Evolutionary conservation across 352 stramenopile genomes (phyloP), one percentile per base, ranked within the genome.

Genomic region (Pythium periplocum): DNA sequence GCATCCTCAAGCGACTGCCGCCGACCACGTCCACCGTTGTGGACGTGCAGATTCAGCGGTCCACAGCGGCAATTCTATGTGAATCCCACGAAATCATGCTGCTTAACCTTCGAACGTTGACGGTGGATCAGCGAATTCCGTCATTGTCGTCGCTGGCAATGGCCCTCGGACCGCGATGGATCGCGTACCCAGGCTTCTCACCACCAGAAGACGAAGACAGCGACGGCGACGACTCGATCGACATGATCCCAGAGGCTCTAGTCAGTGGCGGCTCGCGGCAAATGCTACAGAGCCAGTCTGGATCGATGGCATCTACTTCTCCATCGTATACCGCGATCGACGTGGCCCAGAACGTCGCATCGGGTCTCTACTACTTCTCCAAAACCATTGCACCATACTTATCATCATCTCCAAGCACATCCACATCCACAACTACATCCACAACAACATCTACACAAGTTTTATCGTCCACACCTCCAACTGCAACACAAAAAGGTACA

Each of bases 321-420:
- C 59, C 73, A 8, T 59, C 61, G 10, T 86, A 84, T 59, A 82
- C 75, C 12, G 82, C 78, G 5, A 87, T 92, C 34, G 80, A 93
- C 53, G 80, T 93, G 5, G 86, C 86, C 4, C 85, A 96, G 67
- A 91, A 91, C 52, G 76, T 96, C n/a, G 86, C 86, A 1, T 93
- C 82, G 0, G 82, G 83, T 2, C 61, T 96, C 12, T 96, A 94
- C 64, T 94, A 86, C 46, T 59, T 94, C 10, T 88, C 79, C 17
- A 78, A 93, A 11, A 87, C 79, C 31, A 83, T 93, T 39, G 80
- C 78, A 17, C 82, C 82, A 39, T 92, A 90, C 48, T 50, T 92
- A 17, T 75, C 76, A 6, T 86, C 81, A 6, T 88, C 81, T 2
- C 81, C 81, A 48, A 71, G 73, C 44, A 72, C 38, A 45, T 51